Evolutionary conservation across 208 protist genomes (phyloP), one percentile per base, ranked within the genome.

Genomic region (Leishmania guyanensis): DNA sequence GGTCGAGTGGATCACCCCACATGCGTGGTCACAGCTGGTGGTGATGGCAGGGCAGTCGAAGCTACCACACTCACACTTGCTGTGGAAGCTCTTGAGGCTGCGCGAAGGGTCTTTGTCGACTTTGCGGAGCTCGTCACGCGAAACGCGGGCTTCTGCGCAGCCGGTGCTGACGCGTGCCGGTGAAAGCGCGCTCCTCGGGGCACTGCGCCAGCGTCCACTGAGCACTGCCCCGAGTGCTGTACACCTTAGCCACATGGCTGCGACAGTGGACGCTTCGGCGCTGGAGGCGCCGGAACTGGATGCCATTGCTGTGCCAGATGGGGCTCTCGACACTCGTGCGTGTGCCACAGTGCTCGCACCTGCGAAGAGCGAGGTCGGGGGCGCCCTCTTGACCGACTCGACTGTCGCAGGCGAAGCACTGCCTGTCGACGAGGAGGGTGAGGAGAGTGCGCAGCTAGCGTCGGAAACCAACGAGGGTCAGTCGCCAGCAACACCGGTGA

Each of bases 21-120:
- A 77, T 58, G 53, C 90, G 46, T 97, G 93, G 92, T 50, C 71
- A 46, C 48, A 72, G 33, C 82, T 95, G 1, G 84, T 94, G 75
- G 76, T 87, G 39, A 83, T 88, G 9, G 93, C 92, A 3, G 88
- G 83, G 16, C 86, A 93, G 58, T 83, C 85, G 29, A 90, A 88
- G 80, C 68, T 97, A 62, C 85, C 92, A 20, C 80, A 96, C 85
- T 92, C 91, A n/a, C 75, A 75, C 43, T 64, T 96, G 53, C 80
- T 97, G 26, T 92, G 90, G 91, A 66, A 79, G 12, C 75, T 95
- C 22, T 73, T 97, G 62, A 72, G 75, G 0, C 20, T 81, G 60
- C 51, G 36, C 20, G 79, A 81, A 5, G 60, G 48, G 10, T 8
- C 71, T 5, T 16, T 78, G 58, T 22, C 39, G 60, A 10, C 17